Evolutionary conservation across 1,284 basidiomycete genomes (phyloP).

Genomic region (Irpex sp.): DNA sequence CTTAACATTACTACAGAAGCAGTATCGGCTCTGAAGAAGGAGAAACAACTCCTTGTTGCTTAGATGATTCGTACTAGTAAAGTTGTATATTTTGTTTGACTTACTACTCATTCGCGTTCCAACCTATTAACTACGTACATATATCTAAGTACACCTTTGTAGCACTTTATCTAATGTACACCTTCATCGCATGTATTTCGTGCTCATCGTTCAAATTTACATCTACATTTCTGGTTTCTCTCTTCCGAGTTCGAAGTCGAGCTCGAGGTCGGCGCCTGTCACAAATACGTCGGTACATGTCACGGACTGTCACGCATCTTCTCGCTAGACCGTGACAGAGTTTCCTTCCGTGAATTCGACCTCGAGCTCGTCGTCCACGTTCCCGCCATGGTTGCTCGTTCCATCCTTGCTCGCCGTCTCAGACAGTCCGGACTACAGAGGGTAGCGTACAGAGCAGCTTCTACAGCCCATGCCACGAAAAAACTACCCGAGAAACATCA

Average conservation of each 20-base stretch:
- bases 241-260: no score
- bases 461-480: background rate
- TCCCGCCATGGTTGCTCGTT: constrained; percentile 15
- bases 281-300: no score
- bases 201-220: no score
- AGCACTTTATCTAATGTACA: no score
- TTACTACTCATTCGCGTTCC: background rate
- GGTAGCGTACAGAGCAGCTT: background rate
- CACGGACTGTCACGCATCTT: background rate
- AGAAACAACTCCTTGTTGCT: constrained; percentile 26
- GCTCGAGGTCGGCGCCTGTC: no score
- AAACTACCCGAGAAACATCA: constrained; percentile 3
- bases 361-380: background rate
- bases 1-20: constrained; percentile 23
- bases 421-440: constrained; percentile 1
- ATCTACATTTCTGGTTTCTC: no score
- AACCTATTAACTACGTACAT: background rate
- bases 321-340: background rate
- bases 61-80: constrained; percentile 3
- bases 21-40: constrained; percentile 22
- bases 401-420: constrained; percentile 16
- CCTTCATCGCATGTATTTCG: background rate
- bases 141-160: no score
- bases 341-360: background rate
- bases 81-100: background rate